These are phyloP conservation scores for Bassia scoparia DNA, from an alignment of 148 eudicot species.

Conservation along the genomic window DNA sequence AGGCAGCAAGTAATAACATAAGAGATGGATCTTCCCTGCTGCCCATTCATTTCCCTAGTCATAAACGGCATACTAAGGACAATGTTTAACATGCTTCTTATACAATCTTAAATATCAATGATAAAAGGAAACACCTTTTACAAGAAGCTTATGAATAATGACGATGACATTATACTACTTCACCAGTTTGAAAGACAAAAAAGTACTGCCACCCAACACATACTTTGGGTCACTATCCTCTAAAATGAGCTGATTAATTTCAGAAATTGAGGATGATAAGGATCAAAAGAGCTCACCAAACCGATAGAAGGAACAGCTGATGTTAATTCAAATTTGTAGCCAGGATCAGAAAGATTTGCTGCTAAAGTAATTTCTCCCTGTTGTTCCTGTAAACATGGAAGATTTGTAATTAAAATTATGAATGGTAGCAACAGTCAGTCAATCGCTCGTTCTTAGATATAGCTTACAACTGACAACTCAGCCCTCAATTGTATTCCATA, in stretches of 20 bases:
- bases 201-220: conserved; percentile 4
- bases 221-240: background rate
- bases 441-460: background rate
- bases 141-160: background rate
- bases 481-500: background rate
- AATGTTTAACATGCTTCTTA: background rate
- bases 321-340: conserved; percentile 61
- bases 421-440: background rate
- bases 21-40: background rate
- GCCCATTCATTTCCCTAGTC: background rate
- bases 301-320: conserved; percentile 76
- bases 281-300: conserved; percentile 54
- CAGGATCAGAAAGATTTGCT: conserved; percentile 81
- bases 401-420: background rate
- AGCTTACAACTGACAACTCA: background rate
- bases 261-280: conserved; percentile 1
- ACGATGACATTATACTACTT: background rate
- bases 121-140: background rate
- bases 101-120: background rate
- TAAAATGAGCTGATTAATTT: background rate
- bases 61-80: background rate
- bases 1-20: background rate
- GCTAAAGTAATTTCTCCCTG: conserved; percentile 75
- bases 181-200: background rate
- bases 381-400: conserved; percentile 47